phyloP scores from a whole-genome alignment of 192 early-diverging fungal genomes.

The Podila horticola region DNA sequence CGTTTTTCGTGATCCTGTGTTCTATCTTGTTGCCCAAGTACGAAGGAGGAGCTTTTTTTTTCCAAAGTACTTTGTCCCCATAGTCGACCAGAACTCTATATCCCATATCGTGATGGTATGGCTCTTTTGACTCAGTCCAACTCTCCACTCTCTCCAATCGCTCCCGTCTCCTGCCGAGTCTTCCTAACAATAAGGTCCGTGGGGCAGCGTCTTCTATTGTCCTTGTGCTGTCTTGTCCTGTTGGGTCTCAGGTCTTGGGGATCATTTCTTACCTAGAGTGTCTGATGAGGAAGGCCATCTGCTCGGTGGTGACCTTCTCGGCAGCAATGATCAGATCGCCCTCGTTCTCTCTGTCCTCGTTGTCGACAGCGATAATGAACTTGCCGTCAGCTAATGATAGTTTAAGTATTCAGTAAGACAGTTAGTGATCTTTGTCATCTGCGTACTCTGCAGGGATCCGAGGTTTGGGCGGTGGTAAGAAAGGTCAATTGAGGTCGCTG shows the following conservation, averaged over 20 bases:
- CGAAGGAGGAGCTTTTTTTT: no score
- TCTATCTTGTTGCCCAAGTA: no score
- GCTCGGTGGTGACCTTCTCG: conserved; percentile 90
- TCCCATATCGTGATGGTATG: not conserved
- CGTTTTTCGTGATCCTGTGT: no score
- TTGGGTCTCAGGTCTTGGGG: not conserved
- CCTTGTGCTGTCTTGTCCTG: not conserved
- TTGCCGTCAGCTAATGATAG: conserved; percentile 76
- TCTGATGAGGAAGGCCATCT: conserved; percentile 96
- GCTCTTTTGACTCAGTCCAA: not conserved
- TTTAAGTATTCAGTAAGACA: not conserved
- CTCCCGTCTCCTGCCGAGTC: not conserved
- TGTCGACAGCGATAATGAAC: conserved; percentile 93
- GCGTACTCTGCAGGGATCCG: not conserved
- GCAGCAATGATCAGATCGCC: conserved; percentile 98
- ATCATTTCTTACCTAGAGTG: conserved; percentile 78
- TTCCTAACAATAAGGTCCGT: not conserved
- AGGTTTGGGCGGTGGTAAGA: no score
- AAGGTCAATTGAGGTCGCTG: no score
- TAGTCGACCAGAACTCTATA: not conserved
- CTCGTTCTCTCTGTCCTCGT: conserved; percentile 99
- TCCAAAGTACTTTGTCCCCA: no score
- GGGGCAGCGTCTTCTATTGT: not conserved
- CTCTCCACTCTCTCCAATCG: not conserved
- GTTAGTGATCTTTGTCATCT: not conserved